A percentile compares a stretch with the other conserved stretches of the same genome.
These are phyloP conservation scores for Excoecaria agallocha DNA, from an alignment of 345 rosid species.

Conservation along the genomic window DNA sequence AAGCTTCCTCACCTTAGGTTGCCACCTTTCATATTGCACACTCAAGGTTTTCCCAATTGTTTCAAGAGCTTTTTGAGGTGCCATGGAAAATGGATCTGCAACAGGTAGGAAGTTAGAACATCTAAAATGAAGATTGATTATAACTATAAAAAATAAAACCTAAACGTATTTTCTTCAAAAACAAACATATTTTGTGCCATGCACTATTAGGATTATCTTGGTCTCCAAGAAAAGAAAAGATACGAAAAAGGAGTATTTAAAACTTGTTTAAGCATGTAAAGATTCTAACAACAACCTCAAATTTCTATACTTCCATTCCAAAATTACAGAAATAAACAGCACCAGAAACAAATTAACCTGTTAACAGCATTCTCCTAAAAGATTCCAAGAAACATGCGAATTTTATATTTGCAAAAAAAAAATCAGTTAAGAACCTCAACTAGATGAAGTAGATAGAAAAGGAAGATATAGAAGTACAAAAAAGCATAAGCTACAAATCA, in stretches of 20 bases:
- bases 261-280: neutral
- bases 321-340: neutral
- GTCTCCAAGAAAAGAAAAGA: neutral
- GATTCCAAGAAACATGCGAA: neutral
- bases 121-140: neutral
- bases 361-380: neutral
- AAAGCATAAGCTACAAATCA: constrained; percentile 12
- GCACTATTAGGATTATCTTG: constrained; percentile 8
- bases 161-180: neutral
- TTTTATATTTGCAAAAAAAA: neutral
- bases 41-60: constrained; percentile 80
- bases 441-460: neutral
- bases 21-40: constrained; percentile 98
- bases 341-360: neutral
- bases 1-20: constrained; percentile 70
- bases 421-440: neutral
- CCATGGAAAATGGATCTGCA: constrained; percentile 97
- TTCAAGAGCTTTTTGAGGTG: constrained; percentile 91
- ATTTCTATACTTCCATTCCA: neutral
- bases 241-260: neutral
- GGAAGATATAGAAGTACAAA: constrained; percentile 12
- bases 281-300: neutral
- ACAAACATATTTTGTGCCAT: no score
- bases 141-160: neutral
- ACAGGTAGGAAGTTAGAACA: neutral